Conservation (phyloP, 176 grass and related monocot species). For the Musa schizocarpa region DNA sequence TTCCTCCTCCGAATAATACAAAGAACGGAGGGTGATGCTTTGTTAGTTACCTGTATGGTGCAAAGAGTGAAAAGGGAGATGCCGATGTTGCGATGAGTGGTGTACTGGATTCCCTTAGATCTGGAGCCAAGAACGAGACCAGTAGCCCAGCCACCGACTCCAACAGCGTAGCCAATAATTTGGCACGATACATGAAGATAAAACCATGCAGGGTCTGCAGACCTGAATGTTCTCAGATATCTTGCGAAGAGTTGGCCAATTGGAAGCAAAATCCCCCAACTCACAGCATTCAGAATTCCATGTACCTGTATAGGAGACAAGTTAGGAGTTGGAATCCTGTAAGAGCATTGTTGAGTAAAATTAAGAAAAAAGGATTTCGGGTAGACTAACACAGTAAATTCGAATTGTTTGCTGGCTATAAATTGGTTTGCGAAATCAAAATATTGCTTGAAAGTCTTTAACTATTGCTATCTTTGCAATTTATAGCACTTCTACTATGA, state of each 20-base stretch:
- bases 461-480: no score
- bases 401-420: no score
- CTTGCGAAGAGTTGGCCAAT: slow-evolving; percentile 45
- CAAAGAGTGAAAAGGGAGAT: slow-evolving; percentile 37
- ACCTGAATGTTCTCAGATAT: slow-evolving; percentile 58
- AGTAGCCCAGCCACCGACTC: slow-evolving; percentile 57
- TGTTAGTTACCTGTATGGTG: slow-evolving; percentile 34
- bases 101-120: slow-evolving; percentile 40
- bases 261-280: slow-evolving; percentile 69
- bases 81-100: slow-evolving; percentile 38
- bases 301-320: slow-evolving; percentile 28
- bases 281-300: slow-evolving; percentile 55
- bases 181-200: slow-evolving; percentile 62
- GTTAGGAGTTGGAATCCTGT: not conserved
- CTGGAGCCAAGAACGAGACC: slow-evolving; percentile 52
- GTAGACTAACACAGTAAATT: no score
- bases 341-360: no score
- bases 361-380: no score
- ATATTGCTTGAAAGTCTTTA: no score
- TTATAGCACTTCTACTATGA: no score
- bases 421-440: no score
- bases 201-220: slow-evolving; percentile 67
- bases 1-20: no score
- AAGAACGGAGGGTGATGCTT: not conserved
- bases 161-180: slow-evolving; percentile 36